Conservation (phyloP, 306 rosid genomes). For the Prunus padus region DNA sequence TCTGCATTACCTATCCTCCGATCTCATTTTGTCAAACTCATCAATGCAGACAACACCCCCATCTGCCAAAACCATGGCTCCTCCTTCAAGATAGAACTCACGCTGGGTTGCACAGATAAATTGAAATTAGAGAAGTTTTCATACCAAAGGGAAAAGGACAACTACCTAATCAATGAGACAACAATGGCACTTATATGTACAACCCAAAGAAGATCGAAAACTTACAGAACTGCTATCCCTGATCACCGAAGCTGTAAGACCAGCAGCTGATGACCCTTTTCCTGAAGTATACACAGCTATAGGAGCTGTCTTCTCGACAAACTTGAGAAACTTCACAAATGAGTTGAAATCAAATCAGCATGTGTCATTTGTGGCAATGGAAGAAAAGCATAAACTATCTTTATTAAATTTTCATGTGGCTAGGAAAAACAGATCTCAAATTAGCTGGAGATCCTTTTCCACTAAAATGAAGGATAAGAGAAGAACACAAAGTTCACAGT, state of each 20-base stretch:
- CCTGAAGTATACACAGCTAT: constrained; percentile 97
- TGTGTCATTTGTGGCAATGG: neutral
- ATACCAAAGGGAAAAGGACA: constrained; percentile 5
- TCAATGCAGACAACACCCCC: constrained; percentile 99
- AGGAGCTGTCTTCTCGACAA: constrained; percentile 97
- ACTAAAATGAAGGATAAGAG: constrained; percentile 1
- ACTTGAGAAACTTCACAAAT: constrained; percentile 78
- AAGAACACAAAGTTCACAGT: constrained; percentile 5
- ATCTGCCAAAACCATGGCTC: constrained; percentile 99
- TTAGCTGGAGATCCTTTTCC: constrained; percentile 11
- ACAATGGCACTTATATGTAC: constrained; percentile 1
- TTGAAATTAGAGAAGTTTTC: constrained; percentile 26
- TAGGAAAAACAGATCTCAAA: constrained; percentile 2
- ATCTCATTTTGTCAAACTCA: constrained; percentile 98
- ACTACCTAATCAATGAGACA: neutral
- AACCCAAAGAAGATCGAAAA: constrained; percentile 29
- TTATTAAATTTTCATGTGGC: constrained; percentile 5
- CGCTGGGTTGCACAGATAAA: constrained; percentile 53
- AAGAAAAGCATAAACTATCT: constrained; percentile 12
- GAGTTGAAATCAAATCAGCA: constrained; percentile 32
- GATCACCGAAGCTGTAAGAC: constrained; percentile 96
- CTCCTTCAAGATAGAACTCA: constrained; percentile 99
- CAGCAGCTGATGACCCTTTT: constrained; percentile 99
- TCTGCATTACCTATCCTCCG: constrained; percentile 86
- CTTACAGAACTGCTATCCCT: constrained; percentile 82